Conservation (phyloP, 257 asterid genomes). For the Prunella vulgaris region DNA sequence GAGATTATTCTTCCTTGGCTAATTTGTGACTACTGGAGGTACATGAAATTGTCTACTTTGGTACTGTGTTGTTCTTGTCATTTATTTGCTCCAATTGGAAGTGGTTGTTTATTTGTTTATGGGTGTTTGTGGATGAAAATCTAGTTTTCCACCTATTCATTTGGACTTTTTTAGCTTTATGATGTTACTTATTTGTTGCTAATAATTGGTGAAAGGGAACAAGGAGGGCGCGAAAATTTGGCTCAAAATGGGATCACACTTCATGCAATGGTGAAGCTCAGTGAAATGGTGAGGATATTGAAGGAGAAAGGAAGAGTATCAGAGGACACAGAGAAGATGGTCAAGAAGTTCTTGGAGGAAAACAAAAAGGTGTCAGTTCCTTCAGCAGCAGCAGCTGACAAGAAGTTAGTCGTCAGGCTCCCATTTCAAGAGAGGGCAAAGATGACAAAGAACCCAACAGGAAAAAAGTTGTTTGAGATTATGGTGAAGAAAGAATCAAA, state of each 20-base stretch:
- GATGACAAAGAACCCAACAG: slow-evolving; percentile 76
- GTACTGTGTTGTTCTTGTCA: not conserved
- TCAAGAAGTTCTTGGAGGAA: slow-evolving; percentile 71
- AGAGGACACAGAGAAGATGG: slow-evolving; percentile 85
- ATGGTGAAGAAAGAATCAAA: slow-evolving; percentile 82
- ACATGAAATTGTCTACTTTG: not conserved
- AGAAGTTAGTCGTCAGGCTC: slow-evolving; percentile 44
- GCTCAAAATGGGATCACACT: slow-evolving; percentile 80
- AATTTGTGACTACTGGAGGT: not conserved
- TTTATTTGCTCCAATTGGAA: not conserved
- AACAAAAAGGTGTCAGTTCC: slow-evolving; percentile 72
- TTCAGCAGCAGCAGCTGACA: slow-evolving; percentile 21
- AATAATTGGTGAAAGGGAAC: slow-evolving; percentile 59
- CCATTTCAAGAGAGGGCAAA: slow-evolving; percentile 80
- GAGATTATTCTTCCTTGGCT: slow-evolving; percentile 1
- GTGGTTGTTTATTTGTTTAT: not conserved
- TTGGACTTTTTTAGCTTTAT: not conserved
- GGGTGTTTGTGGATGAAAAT: not conserved
- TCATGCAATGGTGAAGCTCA: slow-evolving; percentile 87
- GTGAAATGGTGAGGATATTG: slow-evolving; percentile 83
- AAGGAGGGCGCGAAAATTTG: slow-evolving; percentile 94
- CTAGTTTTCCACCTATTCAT: not conserved
- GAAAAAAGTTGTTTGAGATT: slow-evolving; percentile 83
- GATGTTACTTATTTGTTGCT: not conserved
- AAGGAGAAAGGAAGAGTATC: slow-evolving; percentile 87